Conservation (phyloP, 2,329 filamentous ascomycete species). For the Albophoma yamanashiensis region DNA sequence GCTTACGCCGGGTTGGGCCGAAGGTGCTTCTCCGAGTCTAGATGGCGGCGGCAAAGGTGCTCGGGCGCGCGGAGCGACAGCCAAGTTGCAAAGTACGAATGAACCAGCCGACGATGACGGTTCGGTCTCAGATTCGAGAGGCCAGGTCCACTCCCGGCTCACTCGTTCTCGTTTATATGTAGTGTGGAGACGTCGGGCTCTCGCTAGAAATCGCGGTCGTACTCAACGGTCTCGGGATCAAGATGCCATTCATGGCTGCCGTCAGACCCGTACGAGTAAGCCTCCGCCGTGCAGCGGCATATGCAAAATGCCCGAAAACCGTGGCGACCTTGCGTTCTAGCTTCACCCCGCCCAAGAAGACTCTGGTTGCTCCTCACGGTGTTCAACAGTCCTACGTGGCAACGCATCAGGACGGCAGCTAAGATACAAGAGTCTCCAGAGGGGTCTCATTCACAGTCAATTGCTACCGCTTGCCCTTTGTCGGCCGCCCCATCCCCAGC, state of each 20-base stretch:
- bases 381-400: neutral
- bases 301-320: neutral
- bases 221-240: neutral
- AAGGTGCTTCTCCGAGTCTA: neutral
- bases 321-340: neutral
- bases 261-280: neutral
- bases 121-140: no score
- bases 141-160: neutral
- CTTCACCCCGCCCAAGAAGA: neutral
- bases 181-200: neutral
- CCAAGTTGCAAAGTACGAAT: neutral
- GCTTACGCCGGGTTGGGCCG: neutral
- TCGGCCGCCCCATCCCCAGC: slow-evolving; percentile 49
- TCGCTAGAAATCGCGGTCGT: neutral
- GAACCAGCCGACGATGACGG: neutral
- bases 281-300: neutral
- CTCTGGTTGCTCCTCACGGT: neutral
- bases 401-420: neutral
- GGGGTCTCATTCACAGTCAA: neutral
- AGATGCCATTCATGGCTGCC: neutral
- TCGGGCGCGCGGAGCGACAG: neutral
- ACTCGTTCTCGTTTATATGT: neutral
- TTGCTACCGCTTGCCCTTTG: slow-evolving; percentile 5
- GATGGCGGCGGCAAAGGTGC: neutral
- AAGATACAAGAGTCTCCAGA: neutral